Conservation (phyloP, 2,329 filamentous ascomycete genomes). For the Phyllosticta citrichinensis region DNA sequence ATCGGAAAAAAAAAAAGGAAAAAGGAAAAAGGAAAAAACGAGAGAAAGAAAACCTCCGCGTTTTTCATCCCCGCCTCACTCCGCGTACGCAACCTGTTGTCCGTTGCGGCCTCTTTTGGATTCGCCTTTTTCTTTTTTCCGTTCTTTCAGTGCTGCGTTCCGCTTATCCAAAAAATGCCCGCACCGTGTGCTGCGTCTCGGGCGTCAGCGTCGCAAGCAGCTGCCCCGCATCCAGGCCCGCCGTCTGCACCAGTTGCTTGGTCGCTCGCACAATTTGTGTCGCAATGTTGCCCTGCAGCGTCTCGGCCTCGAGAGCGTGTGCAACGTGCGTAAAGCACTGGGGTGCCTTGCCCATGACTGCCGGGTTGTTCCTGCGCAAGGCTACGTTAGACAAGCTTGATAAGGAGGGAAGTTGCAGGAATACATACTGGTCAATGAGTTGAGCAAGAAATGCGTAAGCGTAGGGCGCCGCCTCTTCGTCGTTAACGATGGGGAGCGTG, state of each 20-base stretch:
- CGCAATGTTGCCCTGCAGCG: slow-evolving; percentile 75
- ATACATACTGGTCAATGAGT: slow-evolving; percentile 83
- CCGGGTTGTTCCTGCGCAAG: slow-evolving; percentile 64
- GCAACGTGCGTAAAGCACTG: slow-evolving; percentile 79
- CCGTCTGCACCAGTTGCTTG: slow-evolving; percentile 64
- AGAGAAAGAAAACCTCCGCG: too few species aligned
- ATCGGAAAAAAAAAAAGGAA: neutral
- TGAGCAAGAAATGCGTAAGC: slow-evolving; percentile 87
- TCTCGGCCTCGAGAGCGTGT: slow-evolving; percentile 83
- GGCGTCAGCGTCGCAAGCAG: slow-evolving; percentile 65
- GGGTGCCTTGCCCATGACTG: slow-evolving; percentile 61
- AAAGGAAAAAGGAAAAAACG: too few species aligned
- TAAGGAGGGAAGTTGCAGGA: slow-evolving; percentile 8
- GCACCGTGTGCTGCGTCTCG: slow-evolving; percentile 71
- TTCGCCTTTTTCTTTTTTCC: too few species aligned
- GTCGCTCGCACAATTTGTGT: slow-evolving; percentile 65
- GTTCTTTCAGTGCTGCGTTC: too few species aligned
- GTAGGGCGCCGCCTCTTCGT: slow-evolving; percentile 94
- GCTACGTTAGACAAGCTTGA: slow-evolving; percentile 15
- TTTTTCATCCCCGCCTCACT: too few species aligned
- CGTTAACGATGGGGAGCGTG: slow-evolving; percentile 83
- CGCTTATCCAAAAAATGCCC: slow-evolving; percentile 61
- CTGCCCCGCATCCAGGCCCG: slow-evolving; percentile 65
- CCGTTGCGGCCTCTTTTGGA: too few species aligned
- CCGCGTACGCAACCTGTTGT: too few species aligned